Percentiles rank a stretch among this genome's conserved stretches.
These are phyloP conservation scores for Kwoniella botswanensis DNA, from an alignment of 768 basidiomycete species.

Conservation along the genomic window DNA sequence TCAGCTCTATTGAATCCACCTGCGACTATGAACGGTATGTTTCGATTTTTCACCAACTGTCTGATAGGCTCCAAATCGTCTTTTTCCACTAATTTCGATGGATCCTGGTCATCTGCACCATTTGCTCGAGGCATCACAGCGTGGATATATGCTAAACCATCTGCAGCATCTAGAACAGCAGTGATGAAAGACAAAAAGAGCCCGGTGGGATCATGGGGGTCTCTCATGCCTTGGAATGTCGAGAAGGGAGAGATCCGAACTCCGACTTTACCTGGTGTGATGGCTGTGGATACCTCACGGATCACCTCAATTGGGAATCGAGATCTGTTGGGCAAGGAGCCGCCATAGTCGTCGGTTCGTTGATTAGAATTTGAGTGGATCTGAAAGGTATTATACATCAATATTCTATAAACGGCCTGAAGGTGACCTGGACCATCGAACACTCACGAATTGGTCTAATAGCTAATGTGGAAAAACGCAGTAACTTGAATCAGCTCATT, in stretches of 20 bases:
- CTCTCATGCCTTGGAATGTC: slow-evolving; percentile 61
- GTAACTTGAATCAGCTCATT: slow-evolving; percentile 33
- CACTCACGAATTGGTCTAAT: slow-evolving; percentile 64
- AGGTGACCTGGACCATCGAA: neutral
- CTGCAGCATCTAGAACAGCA: slow-evolving; percentile 11
- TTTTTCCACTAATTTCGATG: neutral
- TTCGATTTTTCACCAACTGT: neutral
- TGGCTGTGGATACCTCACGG: slow-evolving; percentile 55
- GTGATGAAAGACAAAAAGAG: slow-evolving; percentile 12
- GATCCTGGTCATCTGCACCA: slow-evolving; percentile 1
- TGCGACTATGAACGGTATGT: slow-evolving; percentile 6
- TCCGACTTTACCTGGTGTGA: slow-evolving; percentile 65
- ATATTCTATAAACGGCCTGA: slow-evolving; percentile 60
- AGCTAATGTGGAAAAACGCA: slow-evolving; percentile 49
- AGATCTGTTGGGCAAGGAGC: slow-evolving; percentile 67
- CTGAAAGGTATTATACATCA: slow-evolving; percentile 63
- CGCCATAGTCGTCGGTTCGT: slow-evolving; percentile 72
- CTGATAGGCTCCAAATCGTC: slow-evolving; percentile 15
- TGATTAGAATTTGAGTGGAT: slow-evolving; percentile 63
- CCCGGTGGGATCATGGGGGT: slow-evolving; percentile 32
- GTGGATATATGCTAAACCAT: slow-evolving; percentile 20
- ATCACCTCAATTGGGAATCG: slow-evolving; percentile 66
- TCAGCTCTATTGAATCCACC: slow-evolving; percentile 13
- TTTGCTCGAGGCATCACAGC: slow-evolving; percentile 4
- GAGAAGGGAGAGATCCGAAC: slow-evolving; percentile 69